Evolutionary conservation across 257 asterid genomes (phyloP).

Genomic region (Scutellaria baicalensis): DNA sequence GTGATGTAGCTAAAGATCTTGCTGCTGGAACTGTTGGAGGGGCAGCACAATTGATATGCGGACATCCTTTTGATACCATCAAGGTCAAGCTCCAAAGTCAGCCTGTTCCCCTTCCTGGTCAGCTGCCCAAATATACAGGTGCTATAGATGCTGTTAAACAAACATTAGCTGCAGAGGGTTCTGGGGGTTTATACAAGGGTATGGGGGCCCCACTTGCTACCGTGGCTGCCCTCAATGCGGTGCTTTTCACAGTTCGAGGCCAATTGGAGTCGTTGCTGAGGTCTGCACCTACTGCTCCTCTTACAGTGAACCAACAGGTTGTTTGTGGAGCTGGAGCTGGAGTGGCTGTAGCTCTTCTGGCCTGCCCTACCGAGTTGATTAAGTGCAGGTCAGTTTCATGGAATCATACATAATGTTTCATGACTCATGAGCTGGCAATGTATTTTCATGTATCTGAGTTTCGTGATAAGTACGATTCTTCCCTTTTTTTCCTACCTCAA

Average conservation of each 20-base stretch:
- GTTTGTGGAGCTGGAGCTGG: conserved; percentile 96
- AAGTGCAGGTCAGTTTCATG: conserved; percentile 64
- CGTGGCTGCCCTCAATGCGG: conserved; percentile 80
- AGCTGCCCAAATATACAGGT: conserved; percentile 64
- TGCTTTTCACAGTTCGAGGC: conserved; percentile 77
- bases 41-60: conserved; percentile 78
- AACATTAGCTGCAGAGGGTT: conserved; percentile 90
- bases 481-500: not conserved
- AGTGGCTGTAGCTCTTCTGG: conserved; percentile 70
- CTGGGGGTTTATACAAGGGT: conserved; percentile 83
- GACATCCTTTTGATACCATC: conserved; percentile 96
- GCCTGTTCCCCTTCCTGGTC: conserved; percentile 79
- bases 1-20: conserved; percentile 28
- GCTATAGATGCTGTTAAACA: conserved; percentile 88
- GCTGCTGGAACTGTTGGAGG: conserved; percentile 57
- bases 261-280: conserved; percentile 72
- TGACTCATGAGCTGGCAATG: not conserved
- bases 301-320: conserved; percentile 64
- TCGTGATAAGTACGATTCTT: not conserved
- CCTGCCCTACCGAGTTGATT: conserved; percentile 87
- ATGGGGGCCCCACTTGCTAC: conserved; percentile 99
- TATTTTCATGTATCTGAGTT: not conserved
- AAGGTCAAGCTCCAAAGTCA: conserved; percentile 98
- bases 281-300: conserved; percentile 68
- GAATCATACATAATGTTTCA: not conserved